phyloP scores from a whole-genome alignment of 2,329 filamentous ascomycete species.

The Eutypella sp. region DNA sequence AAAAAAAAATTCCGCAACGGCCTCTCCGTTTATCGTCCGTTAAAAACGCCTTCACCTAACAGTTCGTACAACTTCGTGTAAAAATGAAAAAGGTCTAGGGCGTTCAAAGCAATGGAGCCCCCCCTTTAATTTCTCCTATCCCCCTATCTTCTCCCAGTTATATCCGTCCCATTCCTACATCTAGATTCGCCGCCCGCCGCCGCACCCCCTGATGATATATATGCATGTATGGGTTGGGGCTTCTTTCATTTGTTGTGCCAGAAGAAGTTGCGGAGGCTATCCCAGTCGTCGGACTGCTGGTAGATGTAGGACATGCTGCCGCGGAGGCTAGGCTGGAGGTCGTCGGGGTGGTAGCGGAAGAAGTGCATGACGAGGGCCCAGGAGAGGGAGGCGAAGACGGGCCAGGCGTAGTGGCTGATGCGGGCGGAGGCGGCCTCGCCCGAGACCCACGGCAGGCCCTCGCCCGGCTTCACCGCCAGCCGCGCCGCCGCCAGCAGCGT shows the following conservation, averaged over 20 bases:
- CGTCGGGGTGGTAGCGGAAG: conserved; percentile 87
- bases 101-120: not conserved
- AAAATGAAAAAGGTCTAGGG: no score
- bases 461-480: conserved; percentile 64
- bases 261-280: conserved; percentile 75
- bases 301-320: conserved; percentile 99
- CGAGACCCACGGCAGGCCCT: conserved; percentile 47
- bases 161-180: not conserved
- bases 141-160: not conserved
- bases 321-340: conserved; percentile 82
- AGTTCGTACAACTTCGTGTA: no score
- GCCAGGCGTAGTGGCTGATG: conserved; percentile 76
- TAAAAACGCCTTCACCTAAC: no score
- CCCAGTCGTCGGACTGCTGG: conserved; percentile 82
- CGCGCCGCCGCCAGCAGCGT: conserved; percentile 82
- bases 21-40: no score
- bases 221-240: no score
- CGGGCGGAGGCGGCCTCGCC: conserved; percentile 36
- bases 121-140: not conserved
- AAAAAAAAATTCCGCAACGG: no score
- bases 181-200: not conserved
- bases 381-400: conserved; percentile 81
- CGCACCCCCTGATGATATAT: not conserved
- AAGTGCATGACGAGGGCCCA: conserved; percentile 96
- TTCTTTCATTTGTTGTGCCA: conserved; percentile 68